Evolutionary conservation across 306 rosid genomes (phyloP).

Genomic region (Vigna trinervia): DNA sequence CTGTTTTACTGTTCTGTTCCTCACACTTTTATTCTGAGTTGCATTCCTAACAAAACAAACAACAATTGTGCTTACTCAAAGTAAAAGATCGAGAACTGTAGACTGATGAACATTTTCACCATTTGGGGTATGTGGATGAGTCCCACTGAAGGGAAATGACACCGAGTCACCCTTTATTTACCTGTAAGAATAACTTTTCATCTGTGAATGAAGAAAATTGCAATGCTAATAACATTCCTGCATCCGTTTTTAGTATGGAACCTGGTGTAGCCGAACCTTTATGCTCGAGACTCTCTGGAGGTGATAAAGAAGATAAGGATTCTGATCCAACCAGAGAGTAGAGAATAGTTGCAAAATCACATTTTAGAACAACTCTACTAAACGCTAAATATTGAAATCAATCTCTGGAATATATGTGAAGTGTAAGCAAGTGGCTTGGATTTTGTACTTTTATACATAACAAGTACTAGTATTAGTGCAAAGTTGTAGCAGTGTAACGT

Average conservation of each 20-base stretch:
- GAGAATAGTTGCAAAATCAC: not conserved
- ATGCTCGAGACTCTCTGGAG: not conserved
- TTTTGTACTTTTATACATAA: not conserved
- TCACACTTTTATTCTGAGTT: not conserved
- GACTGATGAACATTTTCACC: not conserved
- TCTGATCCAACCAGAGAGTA: not conserved
- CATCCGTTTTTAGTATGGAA: not conserved
- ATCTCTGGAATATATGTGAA: not conserved
- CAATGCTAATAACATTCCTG: conserved; percentile 10
- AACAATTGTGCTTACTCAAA: conserved; percentile 36
- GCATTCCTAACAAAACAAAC: not conserved
- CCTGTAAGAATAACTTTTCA: not conserved
- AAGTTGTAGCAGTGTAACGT: not conserved
- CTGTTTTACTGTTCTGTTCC: not conserved
- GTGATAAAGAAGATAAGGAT: conserved; percentile 9
- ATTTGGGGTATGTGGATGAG: not conserved
- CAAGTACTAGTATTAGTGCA: not conserved
- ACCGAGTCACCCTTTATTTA: conserved; percentile 20
- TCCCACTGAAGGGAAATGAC: not conserved
- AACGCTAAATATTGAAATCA: not conserved
- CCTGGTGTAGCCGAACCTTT: not conserved
- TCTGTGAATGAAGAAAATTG: conserved; percentile 13
- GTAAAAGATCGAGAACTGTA: conserved; percentile 17
- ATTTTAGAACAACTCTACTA: not conserved
- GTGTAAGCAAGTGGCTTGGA: not conserved